phyloP scores from a whole-genome alignment of 2,329 filamentous ascomycete species.

The Gnomoniopsis sp. region DNA sequence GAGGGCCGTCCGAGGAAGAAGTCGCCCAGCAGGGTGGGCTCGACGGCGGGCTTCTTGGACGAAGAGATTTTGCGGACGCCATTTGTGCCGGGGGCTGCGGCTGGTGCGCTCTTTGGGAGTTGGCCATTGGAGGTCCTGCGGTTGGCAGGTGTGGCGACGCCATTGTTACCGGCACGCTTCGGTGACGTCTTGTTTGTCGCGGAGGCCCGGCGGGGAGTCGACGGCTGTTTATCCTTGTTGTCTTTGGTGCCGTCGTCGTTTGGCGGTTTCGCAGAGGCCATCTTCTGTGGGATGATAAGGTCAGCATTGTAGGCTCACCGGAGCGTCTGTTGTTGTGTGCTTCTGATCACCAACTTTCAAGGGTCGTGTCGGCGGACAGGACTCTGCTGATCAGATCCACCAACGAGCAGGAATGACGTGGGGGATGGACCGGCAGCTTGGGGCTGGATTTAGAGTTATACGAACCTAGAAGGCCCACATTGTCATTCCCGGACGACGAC shows the following conservation, averaged over 20 bases:
- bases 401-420: not conserved
- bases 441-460: not conserved
- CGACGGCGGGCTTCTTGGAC: slow-evolving; percentile 35
- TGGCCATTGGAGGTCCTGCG: slow-evolving; percentile 23
- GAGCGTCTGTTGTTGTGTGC: not conserved
- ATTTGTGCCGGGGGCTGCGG: slow-evolving; percentile 26
- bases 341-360: not conserved
- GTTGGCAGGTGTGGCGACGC: slow-evolving; percentile 25
- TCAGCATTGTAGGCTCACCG: slow-evolving; percentile 4
- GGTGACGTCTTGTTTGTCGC: slow-evolving; percentile 19
- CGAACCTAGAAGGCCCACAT: slow-evolving; percentile 19
- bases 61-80: slow-evolving; percentile 20
- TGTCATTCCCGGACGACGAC: slow-evolving; percentile 16
- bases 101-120: slow-evolving; percentile 43
- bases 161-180: slow-evolving; percentile 19
- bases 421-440: not conserved
- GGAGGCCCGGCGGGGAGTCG: slow-evolving; percentile 11
- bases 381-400: not conserved
- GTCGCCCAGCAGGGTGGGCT: slow-evolving; percentile 52
- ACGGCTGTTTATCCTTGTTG: slow-evolving; percentile 15
- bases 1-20: slow-evolving; percentile 57
- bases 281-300: slow-evolving; percentile 12
- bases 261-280: slow-evolving; percentile 19
- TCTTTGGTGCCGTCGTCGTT: slow-evolving; percentile 14
- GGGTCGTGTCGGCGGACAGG: not conserved